Conservation (phyloP, 352 stramenopile genomes). For the Phytophthora syringae region DNA sequence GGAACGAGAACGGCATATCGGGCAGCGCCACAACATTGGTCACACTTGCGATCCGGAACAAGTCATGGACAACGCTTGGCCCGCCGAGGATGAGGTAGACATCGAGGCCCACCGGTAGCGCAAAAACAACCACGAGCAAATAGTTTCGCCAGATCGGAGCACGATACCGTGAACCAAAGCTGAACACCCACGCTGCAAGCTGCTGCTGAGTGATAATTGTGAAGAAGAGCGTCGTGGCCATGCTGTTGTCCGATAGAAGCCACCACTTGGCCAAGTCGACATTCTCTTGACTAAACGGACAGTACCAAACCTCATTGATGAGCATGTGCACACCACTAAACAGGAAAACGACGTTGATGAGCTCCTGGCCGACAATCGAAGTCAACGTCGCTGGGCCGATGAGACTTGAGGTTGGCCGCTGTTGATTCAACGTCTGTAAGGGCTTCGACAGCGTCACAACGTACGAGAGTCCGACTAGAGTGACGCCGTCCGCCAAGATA, state of each 20-base stretch:
- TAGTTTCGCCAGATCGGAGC: slow-evolving; percentile 54
- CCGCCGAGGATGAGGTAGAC: slow-evolving; percentile 52
- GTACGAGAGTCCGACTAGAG: slow-evolving; percentile 70
- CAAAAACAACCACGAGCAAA: no score
- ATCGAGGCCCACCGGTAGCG: no score
- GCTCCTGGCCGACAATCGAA: slow-evolving; percentile 54
- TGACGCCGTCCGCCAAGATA: slow-evolving; percentile 70
- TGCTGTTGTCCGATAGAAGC: slow-evolving; percentile 51
- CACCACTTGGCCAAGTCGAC: slow-evolving; percentile 54
- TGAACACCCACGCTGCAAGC: slow-evolving; percentile 37
- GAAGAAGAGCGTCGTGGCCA: slow-evolving; percentile 43
- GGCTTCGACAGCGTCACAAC: slow-evolving; percentile 69
- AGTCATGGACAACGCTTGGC: slow-evolving; percentile 46
- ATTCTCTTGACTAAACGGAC: slow-evolving; percentile 46
- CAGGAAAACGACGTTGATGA: slow-evolving; percentile 61
- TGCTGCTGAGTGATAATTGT: slow-evolving; percentile 42
- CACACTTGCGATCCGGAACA: slow-evolving; percentile 57
- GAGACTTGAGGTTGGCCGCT: slow-evolving; percentile 56
- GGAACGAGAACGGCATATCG: slow-evolving; percentile 51
- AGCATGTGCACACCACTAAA: slow-evolving; percentile 42
- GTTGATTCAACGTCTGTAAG: slow-evolving; percentile 2
- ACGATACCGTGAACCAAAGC: slow-evolving; percentile 55
- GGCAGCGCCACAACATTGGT: slow-evolving; percentile 60
- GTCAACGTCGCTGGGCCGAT: slow-evolving; percentile 53
- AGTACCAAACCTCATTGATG: slow-evolving; percentile 53